Percentiles rank a stretch among this genome's conserved stretches.
Conservation (phyloP, 2,329 filamentous ascomycete genomes). For the Fusarium fujikuroi region DNA sequence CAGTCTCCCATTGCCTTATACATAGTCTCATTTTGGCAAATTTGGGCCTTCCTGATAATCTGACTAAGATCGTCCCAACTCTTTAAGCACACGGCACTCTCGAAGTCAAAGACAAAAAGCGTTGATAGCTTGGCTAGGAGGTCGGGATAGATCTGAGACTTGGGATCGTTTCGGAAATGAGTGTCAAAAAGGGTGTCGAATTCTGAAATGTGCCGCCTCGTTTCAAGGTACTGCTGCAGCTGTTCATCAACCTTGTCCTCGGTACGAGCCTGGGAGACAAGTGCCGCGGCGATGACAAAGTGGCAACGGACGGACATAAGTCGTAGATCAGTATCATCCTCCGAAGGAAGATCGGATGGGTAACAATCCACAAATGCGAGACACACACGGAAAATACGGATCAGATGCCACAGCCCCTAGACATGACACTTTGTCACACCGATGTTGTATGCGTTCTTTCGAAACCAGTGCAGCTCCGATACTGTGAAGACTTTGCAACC, state of each 20-base stretch:
- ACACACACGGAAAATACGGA: slow-evolving; percentile 67
- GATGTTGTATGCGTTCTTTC: slow-evolving; percentile 82
- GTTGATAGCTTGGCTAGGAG: slow-evolving; percentile 71
- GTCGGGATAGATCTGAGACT: slow-evolving; percentile 59
- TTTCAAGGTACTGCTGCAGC: slow-evolving; percentile 69
- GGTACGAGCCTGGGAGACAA: slow-evolving; percentile 62
- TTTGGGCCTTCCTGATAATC: slow-evolving; percentile 65
- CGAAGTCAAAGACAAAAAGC: slow-evolving; percentile 81
- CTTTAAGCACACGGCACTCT: slow-evolving; percentile 74
- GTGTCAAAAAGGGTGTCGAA: slow-evolving; percentile 71
- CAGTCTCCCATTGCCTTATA: slow-evolving; percentile 75
- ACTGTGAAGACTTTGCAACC: slow-evolving; percentile 65
- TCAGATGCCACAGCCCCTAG: slow-evolving; percentile 64
- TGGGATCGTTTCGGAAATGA: slow-evolving; percentile 53
- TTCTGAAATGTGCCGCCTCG: slow-evolving; percentile 67
- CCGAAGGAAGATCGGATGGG: slow-evolving; percentile 56
- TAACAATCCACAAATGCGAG: slow-evolving; percentile 63
- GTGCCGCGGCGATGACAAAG: slow-evolving; percentile 69
- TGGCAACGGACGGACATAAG: slow-evolving; percentile 75
- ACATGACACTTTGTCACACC: slow-evolving; percentile 68
- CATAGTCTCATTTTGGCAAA: slow-evolving; percentile 57
- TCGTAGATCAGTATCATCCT: slow-evolving; percentile 59
- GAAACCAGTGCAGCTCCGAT: slow-evolving; percentile 84
- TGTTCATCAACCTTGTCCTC: slow-evolving; percentile 62
- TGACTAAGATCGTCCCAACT: slow-evolving; percentile 73